Base-by-base conservation (phyloP, 2,329 filamentous ascomycete genomes). In the Botryotinia narcissicola region DNA sequence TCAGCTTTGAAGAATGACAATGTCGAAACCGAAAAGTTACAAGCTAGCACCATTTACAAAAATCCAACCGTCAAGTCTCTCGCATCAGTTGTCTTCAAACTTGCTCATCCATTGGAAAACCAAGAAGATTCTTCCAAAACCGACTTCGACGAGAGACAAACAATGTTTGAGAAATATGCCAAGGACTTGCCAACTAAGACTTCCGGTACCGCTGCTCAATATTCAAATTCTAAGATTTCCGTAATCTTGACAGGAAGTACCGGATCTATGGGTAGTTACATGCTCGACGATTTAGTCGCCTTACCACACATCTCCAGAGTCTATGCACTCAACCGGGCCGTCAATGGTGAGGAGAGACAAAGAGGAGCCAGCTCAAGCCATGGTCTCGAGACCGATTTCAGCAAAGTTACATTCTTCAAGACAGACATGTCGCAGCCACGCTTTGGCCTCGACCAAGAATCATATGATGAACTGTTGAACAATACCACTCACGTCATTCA, bases 241-340 rank as follows among this genome's bases (percentile, higher is more conserved):
- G 72, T 83, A 3, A 75, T 85, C 12, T 75, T 88, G 32, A 87
- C 85, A 0, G 86, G 85, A 22, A 85, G 83, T 7, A 87, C 86
- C 0, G 86, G 86, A 12, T 84, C 83, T 7, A 75, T 88, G 29
- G 86, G 86, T 0, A 84, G 82, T 5, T 86, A 87, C 76, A 79
- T 87, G 57, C 80, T 87, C 4, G 79, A 85, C 68, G 62, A 78
- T 25, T 79, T 86, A 35, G 79, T 79, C 35, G 79, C 82, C 0
- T 73, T 75, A 7, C 69, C 74, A 4, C 73, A 71, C 40, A 82
- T 87, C 20, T 78, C 79, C 48, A 84, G 83, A 74, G 78, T 87
- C 37, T 81, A 86, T 69, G 87, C 85, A 72, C 80, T 88, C 22
- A 87, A 88, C 78, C 82, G 86, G n/a, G 76, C 77, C 42, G n/a